Base-by-base conservation (phyloP, 805 yeast genomes). In the Metschnikowia aberdeeniae region DNA sequence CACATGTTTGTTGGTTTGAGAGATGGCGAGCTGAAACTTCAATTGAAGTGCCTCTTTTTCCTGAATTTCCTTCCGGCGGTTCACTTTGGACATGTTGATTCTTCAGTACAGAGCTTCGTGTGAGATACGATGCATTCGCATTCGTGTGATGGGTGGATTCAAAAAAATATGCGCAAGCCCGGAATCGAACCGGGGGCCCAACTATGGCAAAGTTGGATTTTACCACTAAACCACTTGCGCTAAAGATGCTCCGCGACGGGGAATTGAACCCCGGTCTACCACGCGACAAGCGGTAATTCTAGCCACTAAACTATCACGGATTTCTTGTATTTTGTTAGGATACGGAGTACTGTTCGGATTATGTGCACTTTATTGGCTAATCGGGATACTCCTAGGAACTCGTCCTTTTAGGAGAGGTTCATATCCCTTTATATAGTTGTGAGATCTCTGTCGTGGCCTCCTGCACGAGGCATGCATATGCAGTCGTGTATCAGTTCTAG, bases 11-110 rank as follows among this genome's bases (percentile, higher is more conserved):
- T 67, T 70, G 13, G 66, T 67, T 27, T 63, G 62, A 3, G 67
- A 51, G 5, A 77, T 57, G 5, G 75, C 71, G 5, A 72, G 60
- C 53, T 73, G 78, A 50, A 77, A 70, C 43, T 63, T 63, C 12
- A 76, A 67, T 47, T 74, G 81, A 4, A 78, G 60, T 26, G 67
- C 69, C 46, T 76, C 75, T 50, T 76, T 76, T 35, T 63, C 57
- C 49, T 72, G 68, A 33, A 76, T 75, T 38, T 75, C 78, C 33
- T 70, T 60, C 32, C 77, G 52, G 43, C 71, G 57, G 47, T 54
- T 60, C 12, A 49, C 52, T 33, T 55, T 60, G 17, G 59, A 47
- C 59, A 54, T 57, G 38, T 12, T 20, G 9, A 30, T 10, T 12
- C 13, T 27, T 14, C 4, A n/a, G 27, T 10, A 5, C 26, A 19